A percentile compares a stretch with the other conserved stretches of the same genome.
phyloP scores from a whole-genome alignment of 228 moss, liverwort and hornwort species.

The Sphagnum fallax region DNA sequence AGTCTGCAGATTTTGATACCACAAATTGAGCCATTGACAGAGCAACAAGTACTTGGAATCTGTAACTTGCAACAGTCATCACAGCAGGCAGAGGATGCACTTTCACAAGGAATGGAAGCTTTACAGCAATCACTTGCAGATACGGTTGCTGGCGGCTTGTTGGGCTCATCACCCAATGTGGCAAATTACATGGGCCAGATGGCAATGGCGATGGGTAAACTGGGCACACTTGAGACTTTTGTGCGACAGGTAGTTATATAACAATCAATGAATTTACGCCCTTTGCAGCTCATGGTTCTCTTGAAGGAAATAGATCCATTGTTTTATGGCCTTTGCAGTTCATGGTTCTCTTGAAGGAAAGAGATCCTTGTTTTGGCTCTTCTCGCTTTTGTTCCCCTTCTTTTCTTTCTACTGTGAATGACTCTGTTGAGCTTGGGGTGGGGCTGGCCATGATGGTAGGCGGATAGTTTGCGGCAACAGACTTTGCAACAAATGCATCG shows the following conservation, averaged over 20 bases:
- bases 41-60: constrained; percentile 83
- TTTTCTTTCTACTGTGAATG: too few relatives aligned
- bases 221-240: constrained; percentile 81
- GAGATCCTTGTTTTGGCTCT: too few relatives aligned
- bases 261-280: background rate
- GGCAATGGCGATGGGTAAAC: constrained; percentile 99
- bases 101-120: constrained; percentile 96
- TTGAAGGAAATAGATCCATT: too few relatives aligned
- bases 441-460: constrained; percentile 26
- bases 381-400: too few relatives aligned
- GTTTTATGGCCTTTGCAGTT: too few relatives aligned
- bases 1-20: constrained; percentile 82
- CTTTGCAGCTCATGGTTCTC: too few relatives aligned
- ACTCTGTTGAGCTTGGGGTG: too few relatives aligned
- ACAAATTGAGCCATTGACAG: constrained; percentile 97
- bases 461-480: constrained; percentile 91
- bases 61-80: constrained; percentile 86
- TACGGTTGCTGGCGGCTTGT: constrained; percentile 78
- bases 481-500: constrained; percentile 98
- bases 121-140: constrained; percentile 93
- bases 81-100: constrained; percentile 88
- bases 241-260: constrained; percentile 71
- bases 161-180: constrained; percentile 85
- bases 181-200: constrained; percentile 99
- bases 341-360: too few relatives aligned